Evolutionary conservation across 2,329 filamentous ascomycete species (phyloP).

Genomic region (Bimuria novae-zelandiae): DNA sequence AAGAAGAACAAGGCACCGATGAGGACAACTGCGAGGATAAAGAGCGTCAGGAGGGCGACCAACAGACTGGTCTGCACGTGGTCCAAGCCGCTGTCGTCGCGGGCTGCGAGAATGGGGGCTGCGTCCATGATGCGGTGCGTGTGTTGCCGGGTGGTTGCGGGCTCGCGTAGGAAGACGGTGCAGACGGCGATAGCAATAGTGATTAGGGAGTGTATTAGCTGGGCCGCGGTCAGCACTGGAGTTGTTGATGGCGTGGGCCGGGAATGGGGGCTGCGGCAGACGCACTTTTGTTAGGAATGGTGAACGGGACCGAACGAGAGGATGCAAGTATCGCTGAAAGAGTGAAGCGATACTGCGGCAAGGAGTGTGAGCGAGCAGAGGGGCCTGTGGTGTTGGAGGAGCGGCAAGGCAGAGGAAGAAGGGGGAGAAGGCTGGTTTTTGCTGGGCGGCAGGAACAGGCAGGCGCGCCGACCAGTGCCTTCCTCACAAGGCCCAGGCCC

Average conservation of each 20-base stretch:
- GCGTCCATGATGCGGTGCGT: conserved; percentile 46
- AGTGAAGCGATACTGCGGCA: conserved; percentile 63
- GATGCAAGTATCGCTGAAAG: conserved; percentile 62
- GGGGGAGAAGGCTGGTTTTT: conserved; percentile 16
- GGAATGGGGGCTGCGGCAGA: conserved; percentile 24
- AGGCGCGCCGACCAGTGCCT: too few relatives aligned
- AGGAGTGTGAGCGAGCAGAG: conserved; percentile 26
- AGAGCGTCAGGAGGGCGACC: conserved; percentile 76
- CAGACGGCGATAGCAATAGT: conserved; percentile 20
- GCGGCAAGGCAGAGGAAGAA: conserved; percentile 19
- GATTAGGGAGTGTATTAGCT: conserved; percentile 37
- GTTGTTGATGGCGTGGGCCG: conserved; percentile 13
- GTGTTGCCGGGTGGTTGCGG: conserved; percentile 15
- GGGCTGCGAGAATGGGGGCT: conserved; percentile 57
- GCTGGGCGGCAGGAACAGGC: conserved; percentile 1
- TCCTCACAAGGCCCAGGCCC: too few relatives aligned
- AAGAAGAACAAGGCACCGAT: conserved; percentile 72
- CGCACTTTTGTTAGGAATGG: conserved; percentile 36
- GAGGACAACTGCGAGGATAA: conserved; percentile 72
- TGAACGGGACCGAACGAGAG: conserved; percentile 43
- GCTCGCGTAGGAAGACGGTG: neutral
- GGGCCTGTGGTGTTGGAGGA: conserved; percentile 41
- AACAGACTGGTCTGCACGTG: conserved; percentile 73
- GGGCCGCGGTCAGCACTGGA: conserved; percentile 24
- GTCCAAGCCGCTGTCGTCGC: conserved; percentile 56